phyloP scores from a whole-genome alignment of 2,329 filamentous ascomycete species.

The Cercospora sp. region DNA sequence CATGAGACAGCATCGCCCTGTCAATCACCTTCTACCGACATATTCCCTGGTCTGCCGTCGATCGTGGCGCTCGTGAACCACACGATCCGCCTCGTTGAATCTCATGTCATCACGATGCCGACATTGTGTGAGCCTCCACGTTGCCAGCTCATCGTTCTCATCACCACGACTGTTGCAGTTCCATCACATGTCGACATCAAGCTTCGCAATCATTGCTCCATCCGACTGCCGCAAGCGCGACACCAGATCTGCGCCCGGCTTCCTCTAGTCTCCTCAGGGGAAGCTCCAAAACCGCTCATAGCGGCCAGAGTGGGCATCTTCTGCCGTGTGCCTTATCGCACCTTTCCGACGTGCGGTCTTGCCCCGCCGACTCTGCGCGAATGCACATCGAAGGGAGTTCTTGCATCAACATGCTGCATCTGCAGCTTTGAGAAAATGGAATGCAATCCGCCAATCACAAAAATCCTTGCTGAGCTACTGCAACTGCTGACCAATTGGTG shows the following conservation, averaged over 20 bases:
- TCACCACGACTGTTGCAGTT: neutral
- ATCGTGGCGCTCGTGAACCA: slow-evolving; percentile 7
- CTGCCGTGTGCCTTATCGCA: neutral
- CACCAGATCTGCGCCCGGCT: slow-evolving; percentile 3
- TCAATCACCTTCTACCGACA: slow-evolving; percentile 9
- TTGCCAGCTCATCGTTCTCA: neutral
- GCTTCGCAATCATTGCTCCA: neutral
- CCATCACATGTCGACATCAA: neutral
- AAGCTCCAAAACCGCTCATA: neutral
- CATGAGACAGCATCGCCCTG: neutral
- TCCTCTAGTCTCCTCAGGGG: neutral
- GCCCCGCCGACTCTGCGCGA: neutral
- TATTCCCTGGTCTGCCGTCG: neutral
- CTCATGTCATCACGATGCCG: neutral
- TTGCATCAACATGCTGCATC: neutral
- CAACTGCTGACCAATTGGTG: neutral
- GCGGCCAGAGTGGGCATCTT: neutral
- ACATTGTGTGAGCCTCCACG: neutral
- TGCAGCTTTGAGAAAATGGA: neutral
- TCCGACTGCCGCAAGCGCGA: neutral
- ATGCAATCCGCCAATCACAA: neutral
- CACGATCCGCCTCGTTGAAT: neutral
- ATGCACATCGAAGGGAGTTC: neutral
- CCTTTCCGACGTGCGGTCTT: neutral
- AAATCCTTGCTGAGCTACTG: neutral